Evolutionary conservation across 1,139 yeast species (phyloP).

Genomic region (Taphrina populina): DNA sequence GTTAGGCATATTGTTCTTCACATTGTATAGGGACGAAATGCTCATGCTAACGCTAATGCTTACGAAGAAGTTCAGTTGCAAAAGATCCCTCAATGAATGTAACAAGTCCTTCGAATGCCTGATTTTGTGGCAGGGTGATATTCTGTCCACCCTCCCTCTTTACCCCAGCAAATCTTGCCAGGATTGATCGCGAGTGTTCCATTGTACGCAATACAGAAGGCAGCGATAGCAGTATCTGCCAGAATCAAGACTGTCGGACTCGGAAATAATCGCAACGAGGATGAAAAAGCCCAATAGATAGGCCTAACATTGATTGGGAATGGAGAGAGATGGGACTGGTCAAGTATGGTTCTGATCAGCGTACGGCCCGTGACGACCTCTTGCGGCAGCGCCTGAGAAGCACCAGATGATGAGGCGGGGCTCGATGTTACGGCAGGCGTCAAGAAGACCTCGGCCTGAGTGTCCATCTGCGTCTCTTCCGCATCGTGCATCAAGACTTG

Average conservation of each 20-base stretch:
- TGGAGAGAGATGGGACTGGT: slow-evolving; percentile 86
- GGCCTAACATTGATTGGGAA: slow-evolving; percentile 63
- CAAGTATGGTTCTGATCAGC: slow-evolving; percentile 51
- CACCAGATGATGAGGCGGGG: not conserved
- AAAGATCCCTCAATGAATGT: slow-evolving; percentile 24
- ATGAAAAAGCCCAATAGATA: slow-evolving; percentile 67
- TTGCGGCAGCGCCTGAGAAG: slow-evolving; percentile 10
- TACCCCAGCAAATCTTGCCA: slow-evolving; percentile 29
- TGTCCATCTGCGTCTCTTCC: slow-evolving; percentile 25
- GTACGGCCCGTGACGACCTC: slow-evolving; percentile 19
- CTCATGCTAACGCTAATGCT: too few relatives aligned
- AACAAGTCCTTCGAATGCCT: slow-evolving; percentile 10
- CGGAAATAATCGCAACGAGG: slow-evolving; percentile 55
- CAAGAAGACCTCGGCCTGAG: slow-evolving; percentile 30
- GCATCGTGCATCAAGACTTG: slow-evolving; percentile 18
- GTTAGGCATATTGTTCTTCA: too few relatives aligned
- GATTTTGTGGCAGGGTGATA: slow-evolving; percentile 28
- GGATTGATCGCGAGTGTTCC: slow-evolving; percentile 37
- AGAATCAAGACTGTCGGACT: slow-evolving; percentile 34
- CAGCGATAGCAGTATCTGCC: slow-evolving; percentile 35
- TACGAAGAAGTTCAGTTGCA: too few relatives aligned
- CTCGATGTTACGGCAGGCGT: slow-evolving; percentile 41
- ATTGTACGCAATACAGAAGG: slow-evolving; percentile 35
- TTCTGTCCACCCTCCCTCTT: slow-evolving; percentile 34
- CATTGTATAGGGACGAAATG: too few relatives aligned